Evolutionary conservation across 768 basidiomycete genomes (phyloP).

Genomic region (Floccularia luteovirens): DNA sequence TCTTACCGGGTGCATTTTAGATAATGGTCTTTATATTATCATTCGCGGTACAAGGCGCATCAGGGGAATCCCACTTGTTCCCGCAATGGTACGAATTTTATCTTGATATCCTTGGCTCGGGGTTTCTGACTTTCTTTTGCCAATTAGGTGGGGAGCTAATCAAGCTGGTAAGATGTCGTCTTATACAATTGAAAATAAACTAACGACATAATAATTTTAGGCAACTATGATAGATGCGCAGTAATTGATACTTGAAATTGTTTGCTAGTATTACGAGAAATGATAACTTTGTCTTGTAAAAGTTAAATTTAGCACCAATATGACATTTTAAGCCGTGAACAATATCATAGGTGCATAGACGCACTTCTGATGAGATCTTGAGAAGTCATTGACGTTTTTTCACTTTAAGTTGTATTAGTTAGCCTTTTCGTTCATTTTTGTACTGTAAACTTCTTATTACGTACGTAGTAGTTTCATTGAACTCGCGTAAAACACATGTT

Average conservation of each 20-base stretch:
- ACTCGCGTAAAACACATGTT: no score
- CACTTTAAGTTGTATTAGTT: no score
- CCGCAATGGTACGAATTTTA: constrained; percentile 29
- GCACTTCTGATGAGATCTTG: no score
- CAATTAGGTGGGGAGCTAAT: constrained; percentile 44
- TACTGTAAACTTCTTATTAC: no score
- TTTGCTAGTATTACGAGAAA: constrained; percentile 1
- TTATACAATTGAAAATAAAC: neutral
- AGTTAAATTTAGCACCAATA: no score
- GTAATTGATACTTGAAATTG: constrained; percentile 14
- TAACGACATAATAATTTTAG: constrained; percentile 9
- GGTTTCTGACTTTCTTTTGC: neutral
- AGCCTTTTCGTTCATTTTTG: no score
- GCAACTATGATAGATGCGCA: constrained; percentile 29
- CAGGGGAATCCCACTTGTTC: constrained; percentile 39
- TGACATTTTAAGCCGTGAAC: neutral
- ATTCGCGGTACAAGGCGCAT: constrained; percentile 43
- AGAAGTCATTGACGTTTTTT: no score
- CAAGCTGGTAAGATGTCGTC: constrained; percentile 29
- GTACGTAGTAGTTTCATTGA: no score
- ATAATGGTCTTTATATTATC: constrained; percentile 51
- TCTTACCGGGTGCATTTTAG: no score
- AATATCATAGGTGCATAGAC: no score
- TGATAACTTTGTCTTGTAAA: no score
- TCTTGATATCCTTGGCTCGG: constrained; percentile 3